Percentiles rank a stretch among this genome's conserved stretches.
Evolutionary conservation across 768 basidiomycete species (phyloP).

Genomic region (Boletellus emodensis): DNA sequence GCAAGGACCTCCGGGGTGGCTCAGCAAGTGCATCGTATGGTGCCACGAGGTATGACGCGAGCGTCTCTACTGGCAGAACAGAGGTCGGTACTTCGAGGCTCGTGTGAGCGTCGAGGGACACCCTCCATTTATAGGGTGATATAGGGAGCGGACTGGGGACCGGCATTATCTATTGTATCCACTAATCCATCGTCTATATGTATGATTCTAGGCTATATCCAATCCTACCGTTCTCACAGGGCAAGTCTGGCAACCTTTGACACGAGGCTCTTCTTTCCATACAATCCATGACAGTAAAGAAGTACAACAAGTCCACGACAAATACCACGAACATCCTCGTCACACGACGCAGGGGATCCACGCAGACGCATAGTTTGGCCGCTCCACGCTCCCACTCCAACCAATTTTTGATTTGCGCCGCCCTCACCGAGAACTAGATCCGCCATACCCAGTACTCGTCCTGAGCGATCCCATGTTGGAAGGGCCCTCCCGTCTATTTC

Average conservation of each 20-base stretch:
- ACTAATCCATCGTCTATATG: constrained; percentile 11
- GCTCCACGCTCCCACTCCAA: not conserved
- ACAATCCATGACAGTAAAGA: not conserved
- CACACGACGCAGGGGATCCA: not conserved
- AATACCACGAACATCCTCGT: not conserved
- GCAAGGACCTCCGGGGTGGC: constrained; percentile 38
- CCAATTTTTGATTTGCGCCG: too few species aligned
- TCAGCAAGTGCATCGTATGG: constrained; percentile 24
- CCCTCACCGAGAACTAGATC: constrained; percentile 64
- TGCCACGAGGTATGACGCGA: constrained; percentile 7
- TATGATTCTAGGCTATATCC: not conserved
- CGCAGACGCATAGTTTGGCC: not conserved
- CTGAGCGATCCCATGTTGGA: constrained; percentile 70
- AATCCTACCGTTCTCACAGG: not conserved
- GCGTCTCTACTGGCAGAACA: constrained; percentile 3
- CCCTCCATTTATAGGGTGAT: not conserved
- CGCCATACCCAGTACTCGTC: constrained; percentile 75
- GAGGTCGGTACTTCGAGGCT: constrained; percentile 6
- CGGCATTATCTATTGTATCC: constrained; percentile 13
- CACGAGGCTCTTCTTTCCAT: too few species aligned
- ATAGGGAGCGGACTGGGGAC: not conserved
- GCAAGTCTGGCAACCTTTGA: not conserved
- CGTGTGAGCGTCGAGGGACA: not conserved
- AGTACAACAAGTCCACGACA: not conserved
- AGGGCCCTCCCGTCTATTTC: constrained; percentile 65